Evolutionary conservation across 805 yeast genomes (phyloP).

Genomic region (Metschnikowia henanensis): DNA sequence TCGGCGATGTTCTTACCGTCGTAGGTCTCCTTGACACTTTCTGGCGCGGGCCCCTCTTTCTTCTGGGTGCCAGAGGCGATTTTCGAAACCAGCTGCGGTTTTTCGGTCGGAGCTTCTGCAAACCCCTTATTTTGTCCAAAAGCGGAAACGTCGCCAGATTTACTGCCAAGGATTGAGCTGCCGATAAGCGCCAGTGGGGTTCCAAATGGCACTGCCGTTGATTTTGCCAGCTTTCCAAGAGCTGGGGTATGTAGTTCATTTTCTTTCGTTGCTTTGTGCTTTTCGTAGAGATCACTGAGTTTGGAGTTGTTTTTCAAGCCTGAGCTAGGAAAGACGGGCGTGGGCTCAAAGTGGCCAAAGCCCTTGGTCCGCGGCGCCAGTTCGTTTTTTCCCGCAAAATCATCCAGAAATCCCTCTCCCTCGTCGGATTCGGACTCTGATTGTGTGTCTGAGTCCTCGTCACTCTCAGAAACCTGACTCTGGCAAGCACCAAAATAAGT

Average conservation of each 20-base stretch:
- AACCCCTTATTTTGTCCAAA: no score
- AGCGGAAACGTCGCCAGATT: no score
- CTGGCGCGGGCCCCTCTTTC: neutral
- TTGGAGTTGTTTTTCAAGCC: neutral
- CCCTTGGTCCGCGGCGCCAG: neutral
- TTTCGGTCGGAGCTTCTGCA: no score
- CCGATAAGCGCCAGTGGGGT: no score
- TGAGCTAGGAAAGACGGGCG: neutral
- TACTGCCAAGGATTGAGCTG: no score
- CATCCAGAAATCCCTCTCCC: neutral
- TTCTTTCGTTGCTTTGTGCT: neutral
- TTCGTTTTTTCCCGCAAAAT: neutral
- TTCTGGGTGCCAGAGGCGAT: no score
- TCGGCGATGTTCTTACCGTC: conserved; percentile 9
- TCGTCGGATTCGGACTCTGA: conserved; percentile 6
- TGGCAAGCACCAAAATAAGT: neutral
- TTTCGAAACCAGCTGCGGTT: no score
- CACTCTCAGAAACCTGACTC: conserved; percentile 5
- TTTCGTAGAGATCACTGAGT: neutral
- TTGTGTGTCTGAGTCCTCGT: conserved; percentile 2
- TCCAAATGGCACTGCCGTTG: neutral
- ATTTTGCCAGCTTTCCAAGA: neutral
- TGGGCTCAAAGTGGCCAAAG: neutral
- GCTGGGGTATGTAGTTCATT: neutral
- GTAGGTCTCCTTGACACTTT: neutral